Conservation (phyloP, 768 basidiomycete genomes). For the Psilocybe cyanescens region DNA sequence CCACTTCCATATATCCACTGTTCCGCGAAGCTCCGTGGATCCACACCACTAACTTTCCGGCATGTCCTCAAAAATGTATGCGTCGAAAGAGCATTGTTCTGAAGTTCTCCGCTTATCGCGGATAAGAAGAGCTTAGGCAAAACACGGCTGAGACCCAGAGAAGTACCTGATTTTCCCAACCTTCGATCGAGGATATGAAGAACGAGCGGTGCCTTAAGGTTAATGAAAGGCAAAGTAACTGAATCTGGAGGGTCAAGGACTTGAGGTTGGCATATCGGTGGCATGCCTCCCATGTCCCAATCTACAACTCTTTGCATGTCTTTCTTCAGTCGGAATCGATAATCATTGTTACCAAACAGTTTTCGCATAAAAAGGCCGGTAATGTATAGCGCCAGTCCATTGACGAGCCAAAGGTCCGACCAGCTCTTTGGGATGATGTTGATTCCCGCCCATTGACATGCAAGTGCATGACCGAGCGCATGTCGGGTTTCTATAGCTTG, state of each 20-base stretch:
- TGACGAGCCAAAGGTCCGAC: constrained; percentile 97
- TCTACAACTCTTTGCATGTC: constrained; percentile 94
- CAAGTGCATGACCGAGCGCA: constrained; percentile 83
- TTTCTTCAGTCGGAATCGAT: constrained; percentile 91
- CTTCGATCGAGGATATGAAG: constrained; percentile 94
- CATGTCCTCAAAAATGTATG: constrained; percentile 90
- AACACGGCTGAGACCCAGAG: constrained; percentile 91
- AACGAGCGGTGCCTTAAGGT: constrained; percentile 94
- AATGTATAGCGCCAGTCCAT: constrained; percentile 91
- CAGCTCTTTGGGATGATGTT: constrained; percentile 93
- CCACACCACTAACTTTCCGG: constrained; percentile 91
- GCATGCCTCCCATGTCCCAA: constrained; percentile 86
- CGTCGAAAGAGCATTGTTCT: constrained; percentile 85
- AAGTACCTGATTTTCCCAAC: constrained; percentile 93
- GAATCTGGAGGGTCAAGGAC: constrained; percentile 84
- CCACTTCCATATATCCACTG: constrained; percentile 99
- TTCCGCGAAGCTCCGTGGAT: constrained; percentile 90
- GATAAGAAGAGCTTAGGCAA: constrained; percentile 94
- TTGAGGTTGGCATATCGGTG: constrained; percentile 92
- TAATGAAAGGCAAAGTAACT: constrained; percentile 82
- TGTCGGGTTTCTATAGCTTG: constrained; percentile 92
- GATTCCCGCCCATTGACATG: constrained; percentile 96
- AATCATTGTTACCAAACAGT: constrained; percentile 95
- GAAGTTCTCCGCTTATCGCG: constrained; percentile 89
- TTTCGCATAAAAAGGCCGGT: constrained; percentile 86